These are phyloP conservation scores for Corinectria fuckeliana DNA, from an alignment of 2,329 filamentous ascomycete genomes.

Conservation along the genomic window DNA sequence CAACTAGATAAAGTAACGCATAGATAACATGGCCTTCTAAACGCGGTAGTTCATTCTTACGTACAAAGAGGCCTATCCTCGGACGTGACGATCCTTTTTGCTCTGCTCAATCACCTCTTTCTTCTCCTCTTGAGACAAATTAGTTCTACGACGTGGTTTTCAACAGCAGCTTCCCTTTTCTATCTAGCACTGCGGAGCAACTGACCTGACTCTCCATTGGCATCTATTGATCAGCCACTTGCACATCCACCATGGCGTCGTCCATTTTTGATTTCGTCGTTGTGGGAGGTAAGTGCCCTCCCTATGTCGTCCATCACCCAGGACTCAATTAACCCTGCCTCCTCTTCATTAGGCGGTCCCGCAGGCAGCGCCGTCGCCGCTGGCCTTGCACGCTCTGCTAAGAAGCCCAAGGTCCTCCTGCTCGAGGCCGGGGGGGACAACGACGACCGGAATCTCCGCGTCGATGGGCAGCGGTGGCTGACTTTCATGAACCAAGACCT, in stretches of 20 bases:
- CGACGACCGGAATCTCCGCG: conserved; percentile 52
- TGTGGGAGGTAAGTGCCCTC: conserved; percentile 28
- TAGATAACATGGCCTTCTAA: not conserved
- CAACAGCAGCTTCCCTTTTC: no score
- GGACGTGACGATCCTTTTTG: not conserved
- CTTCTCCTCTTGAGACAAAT: not conserved
- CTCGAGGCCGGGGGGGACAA: conserved; percentile 65
- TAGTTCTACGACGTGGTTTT: not conserved
- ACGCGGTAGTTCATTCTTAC: not conserved
- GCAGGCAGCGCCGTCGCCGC: conserved; percentile 64
- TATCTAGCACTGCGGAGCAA: not conserved
- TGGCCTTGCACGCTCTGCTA: conserved; percentile 53
- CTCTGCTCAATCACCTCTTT: no score
- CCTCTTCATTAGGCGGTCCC: conserved; percentile 52
- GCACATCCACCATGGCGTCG: not conserved
- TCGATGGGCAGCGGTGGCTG: conserved; percentile 62
- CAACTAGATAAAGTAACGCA: not conserved
- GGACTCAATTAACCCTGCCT: no score
- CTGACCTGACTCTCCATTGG: not conserved
- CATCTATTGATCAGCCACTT: not conserved
- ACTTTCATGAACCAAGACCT: conserved; percentile 56
- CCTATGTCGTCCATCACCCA: not conserved
- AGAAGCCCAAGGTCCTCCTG: conserved; percentile 61
- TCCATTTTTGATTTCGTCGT: conserved; percentile 29
- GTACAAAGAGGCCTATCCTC: not conserved